Conservation (phyloP, 2,329 filamentous ascomycete species). For the Lecanicillium sp. region DNA sequence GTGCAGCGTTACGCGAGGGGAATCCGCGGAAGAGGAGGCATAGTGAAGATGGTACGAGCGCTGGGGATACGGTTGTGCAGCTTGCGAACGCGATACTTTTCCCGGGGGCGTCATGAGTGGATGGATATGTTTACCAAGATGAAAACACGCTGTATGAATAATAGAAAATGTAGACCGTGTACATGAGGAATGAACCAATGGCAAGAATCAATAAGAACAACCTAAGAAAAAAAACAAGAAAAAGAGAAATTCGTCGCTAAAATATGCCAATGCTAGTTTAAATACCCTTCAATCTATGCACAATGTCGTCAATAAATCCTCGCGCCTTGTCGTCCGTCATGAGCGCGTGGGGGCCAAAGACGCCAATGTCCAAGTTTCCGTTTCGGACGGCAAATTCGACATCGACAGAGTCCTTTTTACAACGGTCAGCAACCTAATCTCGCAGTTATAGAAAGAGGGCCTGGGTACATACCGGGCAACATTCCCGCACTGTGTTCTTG, state of each 20-base stretch:
- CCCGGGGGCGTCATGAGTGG: conserved; percentile 35
- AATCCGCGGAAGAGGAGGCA: conserved; percentile 22
- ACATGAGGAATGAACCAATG: not conserved
- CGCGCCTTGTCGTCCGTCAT: conserved; percentile 23
- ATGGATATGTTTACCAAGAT: not conserved
- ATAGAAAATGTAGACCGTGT: not conserved
- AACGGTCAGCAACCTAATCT: too few relatives aligned
- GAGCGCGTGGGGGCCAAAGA: conserved; percentile 31
- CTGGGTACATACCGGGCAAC: conserved; percentile 24
- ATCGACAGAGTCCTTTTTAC: conserved; percentile 32
- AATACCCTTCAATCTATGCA: conserved; percentile 16
- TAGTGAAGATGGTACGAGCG: too few relatives aligned
- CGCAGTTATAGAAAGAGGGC: conserved; percentile 11
- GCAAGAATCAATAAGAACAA: not conserved
- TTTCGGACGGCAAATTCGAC: conserved; percentile 33
- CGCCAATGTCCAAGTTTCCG: conserved; percentile 31
- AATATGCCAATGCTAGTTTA: not conserved
- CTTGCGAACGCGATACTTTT: conserved; percentile 53
- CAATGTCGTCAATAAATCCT: conserved; percentile 22
- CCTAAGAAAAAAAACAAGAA: not conserved
- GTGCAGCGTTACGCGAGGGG: conserved; percentile 18
- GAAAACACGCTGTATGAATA: not conserved
- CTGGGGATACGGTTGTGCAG: conserved; percentile 40
- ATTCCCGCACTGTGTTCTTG: conserved; percentile 19
- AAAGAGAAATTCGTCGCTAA: not conserved